Conservation (phyloP, 1,139 yeast species). For the Sugiyamaella novakii region DNA sequence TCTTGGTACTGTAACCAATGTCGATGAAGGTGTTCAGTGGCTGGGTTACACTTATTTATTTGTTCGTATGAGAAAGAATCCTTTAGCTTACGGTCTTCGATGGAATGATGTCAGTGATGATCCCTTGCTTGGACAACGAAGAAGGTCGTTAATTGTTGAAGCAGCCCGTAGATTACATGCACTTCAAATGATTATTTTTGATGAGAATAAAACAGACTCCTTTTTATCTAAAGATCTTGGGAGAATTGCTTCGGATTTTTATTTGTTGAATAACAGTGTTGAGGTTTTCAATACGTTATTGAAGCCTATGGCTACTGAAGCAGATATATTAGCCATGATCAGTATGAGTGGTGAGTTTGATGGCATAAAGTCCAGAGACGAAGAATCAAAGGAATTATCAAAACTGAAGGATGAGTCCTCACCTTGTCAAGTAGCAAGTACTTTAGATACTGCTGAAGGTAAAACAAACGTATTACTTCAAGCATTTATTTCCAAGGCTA, state of each 20-base stretch:
- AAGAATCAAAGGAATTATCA: constrained; percentile 75
- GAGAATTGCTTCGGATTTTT: constrained; percentile 91
- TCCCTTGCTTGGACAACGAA: constrained; percentile 70
- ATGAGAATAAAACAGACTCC: constrained; percentile 71
- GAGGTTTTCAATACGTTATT: constrained; percentile 87
- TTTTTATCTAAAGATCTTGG: constrained; percentile 89
- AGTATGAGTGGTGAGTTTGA: constrained; percentile 96
- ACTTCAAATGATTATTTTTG: constrained; percentile 91
- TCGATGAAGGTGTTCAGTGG: constrained; percentile 96
- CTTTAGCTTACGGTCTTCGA: constrained; percentile 88
- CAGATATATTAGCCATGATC: constrained; percentile 85
- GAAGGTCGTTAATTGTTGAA: constrained; percentile 71
- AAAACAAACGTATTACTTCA: constrained; percentile 88
- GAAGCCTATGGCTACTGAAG: constrained; percentile 85
- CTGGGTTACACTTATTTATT: constrained; percentile 92
- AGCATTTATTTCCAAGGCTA: constrained; percentile 77
- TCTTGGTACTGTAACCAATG: constrained; percentile 89
- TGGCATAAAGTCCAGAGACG: constrained; percentile 83
- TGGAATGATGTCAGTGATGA: constrained; percentile 86
- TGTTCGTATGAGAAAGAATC: constrained; percentile 93
- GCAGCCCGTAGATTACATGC: constrained; percentile 84
- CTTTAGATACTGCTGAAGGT: constrained; percentile 69
- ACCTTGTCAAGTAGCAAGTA: constrained; percentile 80
- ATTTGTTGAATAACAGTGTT: constrained; percentile 78
- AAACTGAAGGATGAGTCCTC: constrained; percentile 58